Conservation (phyloP, 2,329 filamentous ascomycete genomes). For the Diaporthe sp. region DNA sequence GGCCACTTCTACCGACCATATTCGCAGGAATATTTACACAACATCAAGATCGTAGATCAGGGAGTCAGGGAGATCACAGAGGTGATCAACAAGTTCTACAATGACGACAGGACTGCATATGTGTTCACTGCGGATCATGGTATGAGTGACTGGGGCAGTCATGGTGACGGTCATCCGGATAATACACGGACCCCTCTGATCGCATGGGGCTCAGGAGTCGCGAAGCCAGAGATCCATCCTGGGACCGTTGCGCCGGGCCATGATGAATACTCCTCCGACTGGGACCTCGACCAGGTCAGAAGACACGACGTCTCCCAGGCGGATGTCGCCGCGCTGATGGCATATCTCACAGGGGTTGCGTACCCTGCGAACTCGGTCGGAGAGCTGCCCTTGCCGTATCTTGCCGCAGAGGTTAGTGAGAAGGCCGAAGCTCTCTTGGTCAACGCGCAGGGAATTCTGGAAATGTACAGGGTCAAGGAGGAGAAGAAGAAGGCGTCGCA, state of each 20-base stretch:
- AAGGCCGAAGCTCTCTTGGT: conserved; percentile 89
- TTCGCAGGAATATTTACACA: conserved; percentile 93
- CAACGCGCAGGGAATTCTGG: conserved; percentile 88
- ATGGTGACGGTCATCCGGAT: conserved; percentile 96
- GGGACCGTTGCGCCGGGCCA: conserved; percentile 80
- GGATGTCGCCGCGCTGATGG: conserved; percentile 95
- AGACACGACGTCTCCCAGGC: conserved; percentile 95
- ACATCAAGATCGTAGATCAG: conserved; percentile 93
- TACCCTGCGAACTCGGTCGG: conserved; percentile 98
- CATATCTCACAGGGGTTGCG: conserved; percentile 87
- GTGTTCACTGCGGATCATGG: conserved; percentile 98
- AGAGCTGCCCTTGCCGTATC: conserved; percentile 86
- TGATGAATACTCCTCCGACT: conserved; percentile 91
- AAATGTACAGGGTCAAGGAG: conserved; percentile 98
- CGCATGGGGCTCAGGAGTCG: conserved; percentile 92
- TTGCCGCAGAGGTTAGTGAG: conserved; percentile 78
- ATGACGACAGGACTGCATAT: conserved; percentile 88
- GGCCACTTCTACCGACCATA: conserved; percentile 92
- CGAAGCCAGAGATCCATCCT: conserved; percentile 74
- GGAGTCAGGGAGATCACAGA: conserved; percentile 88
- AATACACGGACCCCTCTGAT: conserved; percentile 96
- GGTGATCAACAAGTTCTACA: conserved; percentile 88
- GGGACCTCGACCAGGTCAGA: conserved; percentile 83
- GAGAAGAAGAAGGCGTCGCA: conserved; percentile 82
- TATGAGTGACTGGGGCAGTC: conserved; percentile 99